These are phyloP conservation scores for Xylaria curta DNA, from an alignment of 495 filamentous ascomycete species.

Conservation along the genomic window DNA sequence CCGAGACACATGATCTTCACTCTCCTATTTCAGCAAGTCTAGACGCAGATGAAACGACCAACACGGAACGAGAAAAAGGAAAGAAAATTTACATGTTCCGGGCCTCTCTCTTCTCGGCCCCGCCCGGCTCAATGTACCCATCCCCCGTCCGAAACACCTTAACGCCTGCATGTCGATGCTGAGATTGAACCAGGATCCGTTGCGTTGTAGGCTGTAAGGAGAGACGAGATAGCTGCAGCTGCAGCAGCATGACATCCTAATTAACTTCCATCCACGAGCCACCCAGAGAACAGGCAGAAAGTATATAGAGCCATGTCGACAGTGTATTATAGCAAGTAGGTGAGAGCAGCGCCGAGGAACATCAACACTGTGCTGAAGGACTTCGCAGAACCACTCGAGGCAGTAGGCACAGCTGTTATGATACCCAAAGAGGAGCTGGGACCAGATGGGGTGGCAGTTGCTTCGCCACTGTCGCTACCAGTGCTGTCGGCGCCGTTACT, in stretches of 20 bases:
- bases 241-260: not conserved
- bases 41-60: not conserved
- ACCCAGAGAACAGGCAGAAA: not conserved
- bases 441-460: constrained; percentile 35
- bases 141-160: not conserved
- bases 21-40: not conserved
- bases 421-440: constrained; percentile 34
- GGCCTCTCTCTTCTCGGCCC: not conserved
- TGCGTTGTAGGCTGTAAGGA: not conserved
- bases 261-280: not conserved
- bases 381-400: constrained; percentile 20
- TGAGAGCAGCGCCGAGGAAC: constrained; percentile 30
- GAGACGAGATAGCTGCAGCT: not conserved
- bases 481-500: constrained; percentile 28
- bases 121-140: not conserved
- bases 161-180: constrained; percentile 10
- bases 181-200: not conserved
- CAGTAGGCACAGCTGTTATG: constrained; percentile 23
- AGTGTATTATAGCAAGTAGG: constrained; percentile 21
- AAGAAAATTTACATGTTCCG: not conserved
- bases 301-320: not conserved
- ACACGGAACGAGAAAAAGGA: not conserved
- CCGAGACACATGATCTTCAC: not conserved
- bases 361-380: constrained; percentile 30
- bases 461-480: constrained; percentile 5